Conservation (phyloP, 768 basidiomycete species). For the Inosperma sp. region DNA sequence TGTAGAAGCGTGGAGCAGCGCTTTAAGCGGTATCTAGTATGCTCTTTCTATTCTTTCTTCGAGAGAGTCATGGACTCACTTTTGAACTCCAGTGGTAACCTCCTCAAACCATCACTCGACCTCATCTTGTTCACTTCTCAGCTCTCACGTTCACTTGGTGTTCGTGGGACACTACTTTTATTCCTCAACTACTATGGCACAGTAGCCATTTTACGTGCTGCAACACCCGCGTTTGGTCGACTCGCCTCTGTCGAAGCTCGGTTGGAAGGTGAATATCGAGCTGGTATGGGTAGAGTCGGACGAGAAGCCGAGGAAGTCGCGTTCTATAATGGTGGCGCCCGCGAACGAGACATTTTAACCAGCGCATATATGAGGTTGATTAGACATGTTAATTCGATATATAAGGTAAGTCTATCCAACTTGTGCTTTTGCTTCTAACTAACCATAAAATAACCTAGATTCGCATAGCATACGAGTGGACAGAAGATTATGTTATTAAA, state of each 20-base stretch:
- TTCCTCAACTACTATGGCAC: slow-evolving; percentile 84
- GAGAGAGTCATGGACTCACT: not conserved
- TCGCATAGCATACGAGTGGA: slow-evolving; percentile 91
- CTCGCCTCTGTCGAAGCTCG: slow-evolving; percentile 85
- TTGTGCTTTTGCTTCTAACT: not conserved
- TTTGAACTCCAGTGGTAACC: slow-evolving; percentile 62
- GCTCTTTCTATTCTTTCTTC: slow-evolving; percentile 30
- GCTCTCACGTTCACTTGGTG: slow-evolving; percentile 79
- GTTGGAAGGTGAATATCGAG: slow-evolving; percentile 87
- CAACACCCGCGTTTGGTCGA: slow-evolving; percentile 90
- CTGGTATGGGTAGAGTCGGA: slow-evolving; percentile 80
- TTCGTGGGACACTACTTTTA: slow-evolving; percentile 75
- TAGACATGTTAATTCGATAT: slow-evolving; percentile 87
- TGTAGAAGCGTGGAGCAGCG: slow-evolving; percentile 82
- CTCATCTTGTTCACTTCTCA: slow-evolving; percentile 90
- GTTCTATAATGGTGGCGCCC: slow-evolving; percentile 88
- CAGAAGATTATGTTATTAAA: slow-evolving; percentile 95
- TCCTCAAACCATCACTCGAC: slow-evolving; percentile 90
- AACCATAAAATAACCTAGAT: slow-evolving; percentile 42
- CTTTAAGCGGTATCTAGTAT: slow-evolving; percentile 82
- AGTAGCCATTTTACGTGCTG: slow-evolving; percentile 71
- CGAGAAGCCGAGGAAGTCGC: slow-evolving; percentile 92
- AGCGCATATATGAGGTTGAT: slow-evolving; percentile 75
- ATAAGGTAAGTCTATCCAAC: slow-evolving; percentile 53
- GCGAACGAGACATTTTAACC: slow-evolving; percentile 79